A percentile compares a stretch with the other conserved stretches of the same genome.
phyloP scores from a whole-genome alignment of 2,329 filamentous ascomycete genomes.

The Colletotrichum cereale region DNA sequence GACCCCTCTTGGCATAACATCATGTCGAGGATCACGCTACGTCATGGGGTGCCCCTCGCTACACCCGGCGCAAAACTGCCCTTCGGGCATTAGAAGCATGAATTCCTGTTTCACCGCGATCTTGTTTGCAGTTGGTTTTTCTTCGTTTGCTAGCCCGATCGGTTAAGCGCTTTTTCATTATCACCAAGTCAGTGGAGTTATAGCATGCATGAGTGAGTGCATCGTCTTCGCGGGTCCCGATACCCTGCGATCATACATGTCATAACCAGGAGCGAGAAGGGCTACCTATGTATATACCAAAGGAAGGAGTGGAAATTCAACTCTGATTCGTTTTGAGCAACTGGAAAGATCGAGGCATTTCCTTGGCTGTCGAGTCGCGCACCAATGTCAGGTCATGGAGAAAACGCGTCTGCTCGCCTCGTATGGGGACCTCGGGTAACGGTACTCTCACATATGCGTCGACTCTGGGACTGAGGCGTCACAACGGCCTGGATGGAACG shows the following conservation, averaged over 20 bases:
- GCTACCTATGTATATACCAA: conserved; percentile 36
- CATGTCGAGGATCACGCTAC: conserved; percentile 12
- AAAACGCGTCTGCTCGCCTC: background rate
- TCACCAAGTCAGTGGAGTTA: conserved; percentile 24
- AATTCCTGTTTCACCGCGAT: conserved; percentile 10
- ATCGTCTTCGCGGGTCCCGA: background rate
- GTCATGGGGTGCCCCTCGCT: conserved; percentile 29
- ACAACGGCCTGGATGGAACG: conserved; percentile 2
- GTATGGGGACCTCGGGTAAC: background rate
- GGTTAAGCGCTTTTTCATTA: conserved; percentile 20
- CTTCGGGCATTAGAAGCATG: conserved; percentile 28
- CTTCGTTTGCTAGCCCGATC: conserved; percentile 23
- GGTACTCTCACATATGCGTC: background rate
- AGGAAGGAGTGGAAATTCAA: conserved; percentile 32
- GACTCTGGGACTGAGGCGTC: background rate
- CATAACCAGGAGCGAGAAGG: conserved; percentile 5
- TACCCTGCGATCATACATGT: conserved; percentile 12
- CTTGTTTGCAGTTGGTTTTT: conserved; percentile 24
- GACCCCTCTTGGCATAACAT: conserved; percentile 3
- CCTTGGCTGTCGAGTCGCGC: background rate
- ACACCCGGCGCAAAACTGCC: conserved; percentile 10
- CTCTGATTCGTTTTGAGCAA: conserved; percentile 15
- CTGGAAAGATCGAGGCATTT: background rate
- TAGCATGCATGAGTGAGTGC: conserved; percentile 8
- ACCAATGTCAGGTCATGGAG: background rate